Evolutionary conservation across 2,329 filamentous ascomycete genomes (phyloP), one percentile per base, ranked within the genome.

Genomic region (Ascochyta rabiei): DNA sequence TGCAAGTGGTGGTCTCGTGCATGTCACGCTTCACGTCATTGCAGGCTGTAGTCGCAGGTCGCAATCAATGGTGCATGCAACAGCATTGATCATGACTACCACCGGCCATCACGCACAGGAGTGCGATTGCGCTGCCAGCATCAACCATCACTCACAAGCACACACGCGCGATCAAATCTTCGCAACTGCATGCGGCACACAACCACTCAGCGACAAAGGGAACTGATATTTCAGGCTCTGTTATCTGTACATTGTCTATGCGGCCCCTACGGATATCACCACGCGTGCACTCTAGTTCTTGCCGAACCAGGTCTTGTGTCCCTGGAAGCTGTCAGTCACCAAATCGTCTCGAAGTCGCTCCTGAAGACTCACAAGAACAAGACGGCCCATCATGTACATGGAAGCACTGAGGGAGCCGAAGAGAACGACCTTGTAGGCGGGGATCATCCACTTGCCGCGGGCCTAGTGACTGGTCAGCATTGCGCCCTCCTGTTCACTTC

Each of bases 271-370:
- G 57, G 53, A 57, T 55, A 57, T 56, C 60, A 61, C 59, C 48
- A 42, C 38, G 42, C 46, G 48, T 48, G 46, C 19, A 44, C 13
- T 47, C 59, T 75, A 75, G 63, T 72, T 71, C 67, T 75, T 73
- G 60, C 71, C 67, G 39, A 66, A 90, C 86, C 87, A 92, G 59
- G 87, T 90, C 84, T 91, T 93, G 83, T 93, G 85, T 70, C 90
- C 90, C 60, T 78, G 44, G 1, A 30, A 10, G 6, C 19, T 12
- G 53, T 56, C 43, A 56, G 53, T 18, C 6, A 15, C 15, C n/a
- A 12, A 26, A 2, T 10, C 13, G 6, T 13, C 19, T n/a, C 8
- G 7, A 5, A 6, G 3, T 13, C 8, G 8, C 4, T 1, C 9
- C 4, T 21, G 4, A 16, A 2, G 34, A 67, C 77, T 37, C 74